Base-by-base conservation (phyloP, 1,284 basidiomycete genomes). In the Marasmius fiardii region DNA sequence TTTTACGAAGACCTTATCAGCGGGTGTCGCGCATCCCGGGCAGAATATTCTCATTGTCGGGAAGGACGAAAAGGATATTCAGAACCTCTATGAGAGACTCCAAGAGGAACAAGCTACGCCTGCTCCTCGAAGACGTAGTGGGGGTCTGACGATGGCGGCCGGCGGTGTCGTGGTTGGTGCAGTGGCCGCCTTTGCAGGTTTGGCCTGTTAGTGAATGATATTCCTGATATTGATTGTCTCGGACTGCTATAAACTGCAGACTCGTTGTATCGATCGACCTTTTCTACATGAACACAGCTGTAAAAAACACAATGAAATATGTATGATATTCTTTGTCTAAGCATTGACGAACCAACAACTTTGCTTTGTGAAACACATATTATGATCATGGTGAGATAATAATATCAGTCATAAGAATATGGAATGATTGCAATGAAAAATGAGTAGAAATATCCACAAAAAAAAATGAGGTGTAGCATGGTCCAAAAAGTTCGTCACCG, bases 1-100 rank as follows among this genome's bases (percentile, higher is more conserved):
- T 7, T 50, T 55, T 26, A 55, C 51, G 21, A 51, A 41, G 50
- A 11, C 33, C n/a, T 20, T 67, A 57, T 67, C 64, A 44, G 65
- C 66, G 33, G 69, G 71, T 16, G 67, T 70, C n/a, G 59, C 61
- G 7, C 70, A 74, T 54, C 67, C 75, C 43, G 78, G 76, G 45
- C 65, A 26, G 18, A 55, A 58, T 21, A 43, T 83, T 31, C 66
- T 85, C 39, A 70, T 85, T 35, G 58, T 77, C 21, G 83, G 81
- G 26, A 71, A 68, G n/a, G 75, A 83, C 35, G 66, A 72, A 18
- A 58, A 58, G 31, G 68, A 70, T 45, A 75, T 70, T 61, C 72
- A 63, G 63, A 74, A 54, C 48, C 72, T 72, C 54, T 69, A 60
- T 52, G 71, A 62, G 35, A 72, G 70, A 47, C 67, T 80, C 51